These are phyloP conservation scores for Casuarina equisetifolia DNA, from an alignment of 306 rosid genomes.

Conservation along the genomic window DNA sequence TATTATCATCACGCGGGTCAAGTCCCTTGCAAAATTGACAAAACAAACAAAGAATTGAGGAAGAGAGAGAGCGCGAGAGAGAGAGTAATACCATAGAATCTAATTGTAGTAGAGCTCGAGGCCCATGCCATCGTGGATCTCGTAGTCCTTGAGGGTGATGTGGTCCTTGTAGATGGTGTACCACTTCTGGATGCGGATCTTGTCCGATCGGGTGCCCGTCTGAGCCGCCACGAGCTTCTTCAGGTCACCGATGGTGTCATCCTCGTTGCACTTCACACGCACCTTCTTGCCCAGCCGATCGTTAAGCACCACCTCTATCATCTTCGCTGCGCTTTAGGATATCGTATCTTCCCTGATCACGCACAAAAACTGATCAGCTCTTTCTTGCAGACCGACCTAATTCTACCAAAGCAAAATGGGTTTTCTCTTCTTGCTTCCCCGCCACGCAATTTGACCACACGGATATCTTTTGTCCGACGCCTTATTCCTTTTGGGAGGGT, in stretches of 20 bases:
- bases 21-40: not conserved
- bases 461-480: not conserved
- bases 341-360: not conserved
- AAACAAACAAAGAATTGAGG: constrained; percentile 4
- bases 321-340: constrained; percentile 37
- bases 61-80: not conserved
- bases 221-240: constrained; percentile 96
- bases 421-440: not conserved
- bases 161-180: constrained; percentile 84
- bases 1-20: too few species aligned
- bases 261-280: constrained; percentile 86
- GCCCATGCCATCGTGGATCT: constrained; percentile 95
- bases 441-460: not conserved
- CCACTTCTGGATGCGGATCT: constrained; percentile 85
- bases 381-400: not conserved
- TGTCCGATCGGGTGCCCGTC: constrained; percentile 81
- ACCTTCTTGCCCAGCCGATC: constrained; percentile 95
- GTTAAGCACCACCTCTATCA: constrained; percentile 93
- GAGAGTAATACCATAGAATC: not conserved
- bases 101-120: constrained; percentile 92
- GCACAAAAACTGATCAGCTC: not conserved
- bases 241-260: constrained; percentile 87
- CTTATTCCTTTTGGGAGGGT: not conserved
- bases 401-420: too few species aligned
- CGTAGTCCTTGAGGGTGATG: constrained; percentile 86